Base-by-base conservation (phyloP, 2,329 filamentous ascomycete genomes). In the Fonsecaea multimorphosa region DNA sequence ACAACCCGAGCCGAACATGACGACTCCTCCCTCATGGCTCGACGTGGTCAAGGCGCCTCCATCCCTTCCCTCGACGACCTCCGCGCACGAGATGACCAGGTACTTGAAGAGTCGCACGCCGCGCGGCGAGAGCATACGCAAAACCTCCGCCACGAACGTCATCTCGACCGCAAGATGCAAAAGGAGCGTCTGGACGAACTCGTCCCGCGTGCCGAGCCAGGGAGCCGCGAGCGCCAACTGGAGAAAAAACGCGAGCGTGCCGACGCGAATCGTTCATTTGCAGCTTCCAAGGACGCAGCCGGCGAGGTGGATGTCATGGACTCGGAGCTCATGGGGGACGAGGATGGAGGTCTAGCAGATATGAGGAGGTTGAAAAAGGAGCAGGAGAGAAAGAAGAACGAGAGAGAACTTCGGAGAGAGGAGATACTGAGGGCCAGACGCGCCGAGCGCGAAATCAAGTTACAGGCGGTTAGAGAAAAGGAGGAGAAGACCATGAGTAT, bases 401-500 rank as follows among this genome's bases (percentile, higher is more conserved):
- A 97, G 77, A 79, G 93, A 59, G 92, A 97, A 82, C 80, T 95
- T 16, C 80, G 92, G 65, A 85, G 91, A 73, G 93, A 97, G 77
- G 93, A 96, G 79, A 84, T 92, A 64, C 79, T 90, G 67, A 80
- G 92, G 73, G 92, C 92, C 11, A 86, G 87, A 74, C 84, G 84
- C 66, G 92, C 88, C 54, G 93, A 97, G 82, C 84, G 93, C 71
- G 92, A 96, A 75, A 91, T 93, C 80, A 85, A 88, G 72, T 75
- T 93, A 58, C 82, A 84, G 72, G 87, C 85, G 70, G 89, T 91
- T 77, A 84, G 86, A 73, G 86, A 86, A 73, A 91, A 92, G 77
- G 94, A 98, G 78, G 89, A 93, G 69, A 87, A 87, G 74, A 96
- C 92, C 1, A 92, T 97, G 83, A 87, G 87, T 56, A 93, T 92